phyloP scores from a whole-genome alignment of 257 asterid genomes.

The Ligustrum vulgare region DNA sequence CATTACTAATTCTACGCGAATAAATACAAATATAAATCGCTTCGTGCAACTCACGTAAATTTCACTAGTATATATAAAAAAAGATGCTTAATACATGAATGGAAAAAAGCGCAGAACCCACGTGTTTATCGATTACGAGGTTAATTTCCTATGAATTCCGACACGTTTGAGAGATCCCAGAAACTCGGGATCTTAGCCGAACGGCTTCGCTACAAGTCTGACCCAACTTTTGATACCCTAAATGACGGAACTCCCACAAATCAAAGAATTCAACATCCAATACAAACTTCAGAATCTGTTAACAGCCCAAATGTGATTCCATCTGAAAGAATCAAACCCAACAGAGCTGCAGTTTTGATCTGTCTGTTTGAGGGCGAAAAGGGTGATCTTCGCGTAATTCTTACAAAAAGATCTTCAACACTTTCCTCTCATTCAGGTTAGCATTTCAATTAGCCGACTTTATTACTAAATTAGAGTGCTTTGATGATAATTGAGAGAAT shows the following conservation, averaged over 20 bases:
- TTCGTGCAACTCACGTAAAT: no score
- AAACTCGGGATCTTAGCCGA: constrained; percentile 40
- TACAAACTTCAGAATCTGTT: background rate
- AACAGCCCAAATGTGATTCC: background rate
- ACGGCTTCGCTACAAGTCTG: constrained; percentile 39
- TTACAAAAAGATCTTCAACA: constrained; percentile 68
- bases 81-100: background rate
- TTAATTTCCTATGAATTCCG: constrained; percentile 31
- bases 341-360: constrained; percentile 70
- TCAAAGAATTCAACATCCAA: constrained; percentile 17
- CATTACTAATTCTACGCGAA: no score
- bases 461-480: background rate
- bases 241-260: background rate
- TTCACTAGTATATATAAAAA: no score
- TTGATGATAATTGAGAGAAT: background rate
- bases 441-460: background rate
- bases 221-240: constrained; percentile 3
- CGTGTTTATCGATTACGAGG: background rate
- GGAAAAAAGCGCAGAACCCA: background rate
- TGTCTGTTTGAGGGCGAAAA: constrained; percentile 60
- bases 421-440: constrained; percentile 71
- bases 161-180: constrained; percentile 33
- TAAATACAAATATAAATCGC: no score
- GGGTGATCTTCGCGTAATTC: constrained; percentile 70
- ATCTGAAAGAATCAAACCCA: constrained; percentile 18